A percentile compares a stretch with the other conserved stretches of the same genome.
These are phyloP conservation scores for Panellus pusillus DNA, from an alignment of 768 basidiomycete genomes.

Conservation along the genomic window DNA sequence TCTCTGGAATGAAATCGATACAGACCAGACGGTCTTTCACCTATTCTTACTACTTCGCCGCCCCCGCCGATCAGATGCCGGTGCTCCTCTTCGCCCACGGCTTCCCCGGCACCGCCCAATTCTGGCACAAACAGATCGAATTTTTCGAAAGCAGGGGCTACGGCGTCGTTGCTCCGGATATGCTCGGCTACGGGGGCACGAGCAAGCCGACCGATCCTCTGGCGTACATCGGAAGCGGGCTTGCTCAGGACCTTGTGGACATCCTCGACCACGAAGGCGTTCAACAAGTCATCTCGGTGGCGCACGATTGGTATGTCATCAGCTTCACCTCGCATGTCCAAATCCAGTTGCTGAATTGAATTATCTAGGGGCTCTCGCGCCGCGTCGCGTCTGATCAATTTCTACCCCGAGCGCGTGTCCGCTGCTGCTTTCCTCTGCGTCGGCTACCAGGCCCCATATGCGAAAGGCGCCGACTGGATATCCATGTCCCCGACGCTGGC, in stretches of 20 bases:
- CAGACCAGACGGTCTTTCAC: conserved; percentile 16
- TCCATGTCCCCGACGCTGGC: conserved; percentile 10
- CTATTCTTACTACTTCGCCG: conserved; percentile 26
- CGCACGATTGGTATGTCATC: conserved; percentile 37
- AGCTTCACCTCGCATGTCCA: not conserved
- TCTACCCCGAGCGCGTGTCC: conserved; percentile 38
- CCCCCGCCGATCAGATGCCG: conserved; percentile 29
- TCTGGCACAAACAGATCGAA: conserved; percentile 41
- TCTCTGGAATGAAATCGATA: no score
- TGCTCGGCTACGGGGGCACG: conserved; percentile 54
- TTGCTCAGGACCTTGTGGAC: conserved; percentile 42
- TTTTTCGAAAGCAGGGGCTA: conserved; percentile 41
- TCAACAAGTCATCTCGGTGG: conserved; percentile 37
- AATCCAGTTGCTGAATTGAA: not conserved
- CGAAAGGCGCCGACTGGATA: conserved; percentile 14
- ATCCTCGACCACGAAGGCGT: conserved; percentile 38
- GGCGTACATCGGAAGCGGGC: conserved; percentile 33
- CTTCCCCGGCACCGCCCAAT: conserved; percentile 40
- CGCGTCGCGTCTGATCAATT: conserved; percentile 36
- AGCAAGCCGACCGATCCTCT: conserved; percentile 41
- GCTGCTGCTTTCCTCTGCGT: conserved; percentile 42
- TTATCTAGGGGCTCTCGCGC: conserved; percentile 36
- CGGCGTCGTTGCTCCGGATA: conserved; percentile 48
- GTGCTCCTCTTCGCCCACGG: conserved; percentile 46
- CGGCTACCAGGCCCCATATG: conserved; percentile 32